Evolutionary conservation across 495 filamentous ascomycete genomes (phyloP), one percentile per base, ranked within the genome.

Genomic region (Cudoniella acicularis): DNA sequence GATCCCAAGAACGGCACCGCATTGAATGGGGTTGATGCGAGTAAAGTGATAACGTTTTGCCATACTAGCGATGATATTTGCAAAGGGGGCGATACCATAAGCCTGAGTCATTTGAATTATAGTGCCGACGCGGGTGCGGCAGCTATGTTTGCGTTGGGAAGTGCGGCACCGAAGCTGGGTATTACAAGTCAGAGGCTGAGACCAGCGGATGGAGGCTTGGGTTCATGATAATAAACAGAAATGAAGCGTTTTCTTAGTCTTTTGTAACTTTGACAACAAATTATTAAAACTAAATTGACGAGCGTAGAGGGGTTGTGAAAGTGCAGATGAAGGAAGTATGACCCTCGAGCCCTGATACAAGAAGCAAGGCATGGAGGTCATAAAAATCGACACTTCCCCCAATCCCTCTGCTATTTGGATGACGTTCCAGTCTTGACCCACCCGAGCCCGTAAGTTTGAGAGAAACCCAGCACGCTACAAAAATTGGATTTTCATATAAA

Each of bases 1-100:
- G 79, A 83, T 62, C 84, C 82, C 42, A 76, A 81, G 59, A 83
- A 83, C 66, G 57, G 58, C 27, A 63, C 71, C 36, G 79, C 82
- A 64, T 73, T 83, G 54, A 61, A 66, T 22, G 75, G 77, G 1
- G 65, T 69, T 17, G 74, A 83, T 49, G 70, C 73, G 22, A 74
- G 75, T 54, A 75, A 77, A 61, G 67, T 71, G 27, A 67, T 78
- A 60, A 77, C 83, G 40, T 77, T 79, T 61, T 86, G 83, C 63
- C 74, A 76, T 21, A 45, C 68, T 24, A 79, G 77, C 2, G 82
- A 84, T 54, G 56, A 77, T 55, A 79, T 83, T 24, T 83, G 80
- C 66, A 61, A 72, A 10, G 80, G 79, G 13, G 62, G 62, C 0
- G 49, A 64, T 27, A 20, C 13, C 11, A 43, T 64, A 16, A 18